Conservation (phyloP, 2,329 filamentous ascomycete genomes). For the Calcarisporium arbuscula region DNA sequence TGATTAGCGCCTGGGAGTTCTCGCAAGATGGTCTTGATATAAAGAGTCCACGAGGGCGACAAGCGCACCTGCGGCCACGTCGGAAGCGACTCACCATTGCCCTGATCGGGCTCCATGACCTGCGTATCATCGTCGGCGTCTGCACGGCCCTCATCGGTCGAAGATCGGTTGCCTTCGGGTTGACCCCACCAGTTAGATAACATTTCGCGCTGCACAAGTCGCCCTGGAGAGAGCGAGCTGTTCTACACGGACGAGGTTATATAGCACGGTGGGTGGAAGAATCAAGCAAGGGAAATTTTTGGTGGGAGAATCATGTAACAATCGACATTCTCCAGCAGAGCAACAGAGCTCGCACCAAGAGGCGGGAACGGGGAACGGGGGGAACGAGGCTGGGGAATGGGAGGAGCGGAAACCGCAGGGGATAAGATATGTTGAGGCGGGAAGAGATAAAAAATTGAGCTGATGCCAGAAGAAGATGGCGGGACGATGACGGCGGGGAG, state of each 20-base stretch:
- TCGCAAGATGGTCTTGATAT: not conserved
- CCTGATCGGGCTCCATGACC: slow-evolving; percentile 84
- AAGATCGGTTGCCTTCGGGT: slow-evolving; percentile 44
- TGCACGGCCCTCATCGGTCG: slow-evolving; percentile 46
- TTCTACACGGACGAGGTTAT: slow-evolving; percentile 1
- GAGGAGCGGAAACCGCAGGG: too few relatives aligned
- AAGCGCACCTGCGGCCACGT: not conserved
- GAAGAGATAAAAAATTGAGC: too few relatives aligned
- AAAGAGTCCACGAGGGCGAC: not conserved
- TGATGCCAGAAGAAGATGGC: too few relatives aligned
- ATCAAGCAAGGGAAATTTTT: too few relatives aligned
- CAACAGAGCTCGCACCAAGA: too few relatives aligned
- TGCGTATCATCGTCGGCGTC: slow-evolving; percentile 64
- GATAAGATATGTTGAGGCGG: too few relatives aligned
- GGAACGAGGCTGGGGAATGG: too few relatives aligned
- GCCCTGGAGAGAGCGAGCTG: slow-evolving; percentile 10
- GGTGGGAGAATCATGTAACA: too few relatives aligned
- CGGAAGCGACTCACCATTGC: slow-evolving; percentile 63
- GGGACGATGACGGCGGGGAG: too few relatives aligned
- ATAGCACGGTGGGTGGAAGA: too few relatives aligned
- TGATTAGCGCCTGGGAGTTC: slow-evolving; percentile 3
- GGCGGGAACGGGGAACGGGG: too few relatives aligned
- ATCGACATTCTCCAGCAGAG: too few relatives aligned
- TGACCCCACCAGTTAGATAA: slow-evolving; percentile 36
- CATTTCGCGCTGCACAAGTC: slow-evolving; percentile 27